phyloP scores from a whole-genome alignment of 192 early-diverging fungal species.

The Coemansia sp. region DNA sequence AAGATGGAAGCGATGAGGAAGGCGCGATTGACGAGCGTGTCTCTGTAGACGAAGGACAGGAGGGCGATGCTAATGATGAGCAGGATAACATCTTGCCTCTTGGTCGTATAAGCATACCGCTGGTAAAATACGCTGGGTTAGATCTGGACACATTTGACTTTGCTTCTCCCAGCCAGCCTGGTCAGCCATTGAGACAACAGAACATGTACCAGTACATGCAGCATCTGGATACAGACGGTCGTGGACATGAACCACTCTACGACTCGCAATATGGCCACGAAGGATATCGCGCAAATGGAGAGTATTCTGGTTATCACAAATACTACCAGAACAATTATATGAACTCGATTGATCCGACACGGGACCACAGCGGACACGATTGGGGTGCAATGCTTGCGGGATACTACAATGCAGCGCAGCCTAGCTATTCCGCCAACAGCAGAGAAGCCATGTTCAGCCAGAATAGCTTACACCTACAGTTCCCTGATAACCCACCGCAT shows the following conservation, averaged over 20 bases:
- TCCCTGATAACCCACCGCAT: neutral
- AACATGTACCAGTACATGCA: neutral
- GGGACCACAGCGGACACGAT: conserved; percentile 1
- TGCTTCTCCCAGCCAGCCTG: conserved; percentile 14
- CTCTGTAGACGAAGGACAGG: neutral
- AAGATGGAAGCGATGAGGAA: conserved; percentile 29
- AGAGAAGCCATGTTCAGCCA: neutral
- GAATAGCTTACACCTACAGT: neutral
- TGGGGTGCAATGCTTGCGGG: conserved; percentile 28
- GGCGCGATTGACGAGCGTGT: conserved; percentile 29
- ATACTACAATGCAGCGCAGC: conserved; percentile 20
- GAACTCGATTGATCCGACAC: conserved; percentile 2
- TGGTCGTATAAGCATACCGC: conserved; percentile 22
- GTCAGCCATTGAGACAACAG: conserved; percentile 17
- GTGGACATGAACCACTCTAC: neutral
- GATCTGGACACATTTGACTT: conserved; percentile 43
- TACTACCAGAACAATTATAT: neutral
- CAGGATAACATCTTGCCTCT: neutral
- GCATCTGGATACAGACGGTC: neutral
- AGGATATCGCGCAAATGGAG: neutral
- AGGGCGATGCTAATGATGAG: neutral
- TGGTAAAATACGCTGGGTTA: conserved; percentile 40
- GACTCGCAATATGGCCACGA: neutral
- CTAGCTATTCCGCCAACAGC: neutral
- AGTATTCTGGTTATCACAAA: neutral